These are phyloP conservation scores for Petrea volubilis DNA, from an alignment of 257 asterid genomes.

Conservation along the genomic window DNA sequence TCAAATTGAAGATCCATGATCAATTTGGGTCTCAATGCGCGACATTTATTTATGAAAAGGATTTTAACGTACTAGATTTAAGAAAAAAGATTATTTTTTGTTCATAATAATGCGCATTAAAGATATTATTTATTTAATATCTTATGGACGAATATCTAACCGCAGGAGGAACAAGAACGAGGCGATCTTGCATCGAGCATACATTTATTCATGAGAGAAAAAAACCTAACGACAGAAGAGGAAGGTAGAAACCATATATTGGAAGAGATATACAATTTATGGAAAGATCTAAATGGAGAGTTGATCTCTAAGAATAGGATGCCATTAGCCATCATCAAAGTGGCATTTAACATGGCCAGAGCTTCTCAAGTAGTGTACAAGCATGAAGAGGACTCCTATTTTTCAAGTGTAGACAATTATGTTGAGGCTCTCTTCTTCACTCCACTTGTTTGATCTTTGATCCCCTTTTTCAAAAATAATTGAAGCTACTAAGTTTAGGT, in stretches of 20 bases:
- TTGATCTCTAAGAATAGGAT: constrained; percentile 30
- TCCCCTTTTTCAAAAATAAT: background rate
- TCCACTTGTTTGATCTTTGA: constrained; percentile 33
- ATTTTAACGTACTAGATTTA: too few species aligned
- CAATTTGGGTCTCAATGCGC: too few species aligned
- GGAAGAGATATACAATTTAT: constrained; percentile 39
- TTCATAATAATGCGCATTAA: too few species aligned
- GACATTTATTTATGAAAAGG: too few species aligned
- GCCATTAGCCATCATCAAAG: constrained; percentile 55
- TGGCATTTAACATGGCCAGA: constrained; percentile 74
- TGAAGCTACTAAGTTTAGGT: background rate
- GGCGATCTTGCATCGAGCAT: constrained; percentile 74
- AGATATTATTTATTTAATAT: too few species aligned
- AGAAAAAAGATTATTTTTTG: too few species aligned
- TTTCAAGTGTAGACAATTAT: constrained; percentile 71
- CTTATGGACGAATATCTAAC: background rate
- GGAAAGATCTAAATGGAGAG: constrained; percentile 68
- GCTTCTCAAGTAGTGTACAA: constrained; percentile 77
- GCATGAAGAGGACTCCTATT: constrained; percentile 59
- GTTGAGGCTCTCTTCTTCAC: constrained; percentile 69
- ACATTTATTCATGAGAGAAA: constrained; percentile 50
- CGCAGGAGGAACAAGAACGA: constrained; percentile 78
- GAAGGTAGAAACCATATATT: constrained; percentile 46
- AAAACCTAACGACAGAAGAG: constrained; percentile 38
- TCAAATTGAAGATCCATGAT: too few species aligned